Base-by-base conservation (phyloP, 768 basidiomycete species). In the Amanita subjunquillea region DNA sequence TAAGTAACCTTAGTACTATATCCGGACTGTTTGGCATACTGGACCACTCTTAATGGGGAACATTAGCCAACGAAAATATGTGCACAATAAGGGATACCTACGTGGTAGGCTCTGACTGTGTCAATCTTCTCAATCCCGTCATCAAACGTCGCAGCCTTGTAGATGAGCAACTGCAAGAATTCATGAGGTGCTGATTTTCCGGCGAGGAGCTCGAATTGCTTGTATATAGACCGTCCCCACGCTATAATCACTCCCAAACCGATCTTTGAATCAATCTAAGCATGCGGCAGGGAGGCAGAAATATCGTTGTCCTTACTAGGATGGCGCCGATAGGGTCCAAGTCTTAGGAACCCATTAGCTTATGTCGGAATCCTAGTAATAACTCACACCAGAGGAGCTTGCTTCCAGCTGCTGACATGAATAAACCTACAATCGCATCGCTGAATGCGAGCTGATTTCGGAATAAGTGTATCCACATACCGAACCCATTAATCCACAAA, bases 161-260 rank as follows among this genome's bases (percentile, higher is more conserved):
- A 98, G 53, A 87, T 86, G 62, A 98, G 74, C 34, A 96, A 78
- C 61, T 96, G 90, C 47, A 90, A 67, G 64, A 96, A 96, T 13
- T 94, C 89, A 57, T 86, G 82, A 2, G 92, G 87, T 2, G 95
- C 96, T 1, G 92, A 87, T 69, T 87, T 91, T 32, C 96, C 96
- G 0, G 92, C 92, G 40, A 99, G 72, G 15, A 89, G 78, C 55
- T 82, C 82, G 58, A 97, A 97, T 64, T 97, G 82, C 51, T 69
- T 67, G 61, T 87, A 87, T 43, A 91, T 74, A 0, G 92, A 95
- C 37, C 73, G 70, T 13, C 69, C 60, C 95, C 89, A 96, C 2
- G 86, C 76, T 22, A 79, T 59, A 54, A 92, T 87, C 49, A 97
- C 83, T 12, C 83, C 90, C n/a, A 76, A 50, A 3, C 82, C 81